Conservation (phyloP, 768 basidiomycete genomes). For the Coprinopsis marcescibilis region DNA sequence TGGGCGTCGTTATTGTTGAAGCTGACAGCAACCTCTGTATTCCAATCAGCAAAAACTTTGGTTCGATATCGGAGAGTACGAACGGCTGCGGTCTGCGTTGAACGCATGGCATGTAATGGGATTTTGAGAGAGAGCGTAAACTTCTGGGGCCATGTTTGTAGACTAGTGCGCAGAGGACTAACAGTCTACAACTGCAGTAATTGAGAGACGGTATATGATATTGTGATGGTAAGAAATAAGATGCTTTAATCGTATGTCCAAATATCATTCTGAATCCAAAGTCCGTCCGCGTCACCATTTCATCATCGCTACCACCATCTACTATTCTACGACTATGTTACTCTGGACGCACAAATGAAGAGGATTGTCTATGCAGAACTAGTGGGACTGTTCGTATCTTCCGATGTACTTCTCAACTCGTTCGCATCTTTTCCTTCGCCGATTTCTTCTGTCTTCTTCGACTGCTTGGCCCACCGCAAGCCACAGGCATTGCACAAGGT, state of each 20-base stretch:
- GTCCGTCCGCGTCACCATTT: no score
- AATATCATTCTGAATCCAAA: no score
- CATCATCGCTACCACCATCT: no score
- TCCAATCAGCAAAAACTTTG: background rate
- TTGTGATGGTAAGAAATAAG: background rate
- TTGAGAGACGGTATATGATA: constrained; percentile 6
- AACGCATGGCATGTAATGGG: constrained; percentile 91
- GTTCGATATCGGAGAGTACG: constrained; percentile 25
- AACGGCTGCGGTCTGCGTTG: constrained; percentile 82
- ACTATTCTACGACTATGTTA: no score
- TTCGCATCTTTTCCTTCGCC: constrained; percentile 11
- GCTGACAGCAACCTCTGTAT: constrained; percentile 82
- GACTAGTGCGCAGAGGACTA: constrained; percentile 57
- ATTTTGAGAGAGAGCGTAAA: constrained; percentile 70
- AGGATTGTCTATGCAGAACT: no score
- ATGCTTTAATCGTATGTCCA: no score
- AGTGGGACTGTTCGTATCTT: background rate
- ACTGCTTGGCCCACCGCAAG: constrained; percentile 83
- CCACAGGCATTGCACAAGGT: constrained; percentile 98
- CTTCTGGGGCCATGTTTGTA: constrained; percentile 55
- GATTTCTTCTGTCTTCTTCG: constrained; percentile 34
- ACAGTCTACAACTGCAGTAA: constrained; percentile 74
- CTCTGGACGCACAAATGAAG: no score
- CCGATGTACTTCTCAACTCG: background rate
- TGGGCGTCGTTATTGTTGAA: constrained; percentile 86